Evolutionary conservation across 371 early-diverging fungal genomes (phyloP).

Genomic region (Mucor circinelloides): DNA sequence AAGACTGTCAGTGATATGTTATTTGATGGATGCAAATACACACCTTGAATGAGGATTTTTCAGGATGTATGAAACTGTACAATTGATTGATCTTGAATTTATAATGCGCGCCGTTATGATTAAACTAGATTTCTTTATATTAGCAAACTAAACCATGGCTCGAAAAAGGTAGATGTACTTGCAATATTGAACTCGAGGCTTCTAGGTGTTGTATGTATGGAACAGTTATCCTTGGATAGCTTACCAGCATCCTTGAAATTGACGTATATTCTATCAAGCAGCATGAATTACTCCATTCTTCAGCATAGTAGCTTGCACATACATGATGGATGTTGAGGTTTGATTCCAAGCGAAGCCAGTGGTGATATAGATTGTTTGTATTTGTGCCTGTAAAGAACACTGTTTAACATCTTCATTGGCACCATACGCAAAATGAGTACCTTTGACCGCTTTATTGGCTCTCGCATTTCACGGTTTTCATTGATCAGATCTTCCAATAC

Average conservation of each 20-base stretch:
- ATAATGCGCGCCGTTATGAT: slow-evolving; percentile 8
- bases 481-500: slow-evolving; percentile 6
- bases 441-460: slow-evolving; percentile 13
- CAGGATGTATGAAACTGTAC: neutral
- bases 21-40: neutral
- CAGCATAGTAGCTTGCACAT: neutral
- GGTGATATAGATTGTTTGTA: slow-evolving; percentile 11
- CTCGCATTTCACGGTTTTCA: neutral
- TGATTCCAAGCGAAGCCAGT: slow-evolving; percentile 19
- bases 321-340: slow-evolving; percentile 2
- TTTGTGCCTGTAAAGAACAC: neutral
- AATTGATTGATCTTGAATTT: slow-evolving; percentile 20
- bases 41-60: slow-evolving; percentile 3
- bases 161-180: neutral
- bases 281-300: neutral
- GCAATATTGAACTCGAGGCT: slow-evolving; percentile 14
- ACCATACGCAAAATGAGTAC: neutral
- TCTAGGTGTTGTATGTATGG: slow-evolving; percentile 1
- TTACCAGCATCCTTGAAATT: neutral
- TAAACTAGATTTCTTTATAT: neutral
- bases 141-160: neutral
- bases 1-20: too few relatives aligned
- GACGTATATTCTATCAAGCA: slow-evolving; percentile 7
- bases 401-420: neutral
- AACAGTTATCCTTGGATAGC: neutral